Evolutionary conservation across 2,329 filamentous ascomycete species (phyloP), one percentile per base, ranked within the genome.

Genomic region (Pseudogymnoascus destructans): DNA sequence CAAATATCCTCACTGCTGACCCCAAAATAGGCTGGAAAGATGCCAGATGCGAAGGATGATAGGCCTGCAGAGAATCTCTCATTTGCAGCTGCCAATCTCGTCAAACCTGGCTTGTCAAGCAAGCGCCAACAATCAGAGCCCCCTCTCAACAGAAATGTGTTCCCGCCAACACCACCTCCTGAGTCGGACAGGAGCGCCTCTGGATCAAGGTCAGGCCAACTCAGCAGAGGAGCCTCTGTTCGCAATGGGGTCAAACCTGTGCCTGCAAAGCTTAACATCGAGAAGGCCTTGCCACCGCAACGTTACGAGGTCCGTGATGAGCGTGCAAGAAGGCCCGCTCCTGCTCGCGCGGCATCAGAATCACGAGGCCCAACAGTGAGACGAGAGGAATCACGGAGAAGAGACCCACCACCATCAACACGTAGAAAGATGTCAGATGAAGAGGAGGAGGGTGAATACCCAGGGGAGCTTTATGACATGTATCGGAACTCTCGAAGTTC

Each of bases 111-210:
- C 55, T 76, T 97, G 32, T 79, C 81, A 64, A 92, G 87, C 67
- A 82, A 87, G 63, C 81, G 87, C 67, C 89, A 95, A 66, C 89
- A 93, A 68, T 93, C 88, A 15, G 90, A 93, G 68, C 89, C 89
- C 7, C 88, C 89, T 0, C 75, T 83, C 63, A 82, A 81, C 68
- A 84, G 89, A 66, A 88, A 87, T 66, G 81, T 92, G 62, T 96
- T 97, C 74, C 93, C 93, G 15, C 93, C 93, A n/a, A 97, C 93
- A n/a, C 93, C 93, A 38, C 93, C 93, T 5, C 93, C 93, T 5
- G 93, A 98, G 75, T 81, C 81, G 62, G 90, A 96, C 64, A 86
- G 85, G 66, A 71, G 72, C 21, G 56, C 15, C 54, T 61, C 59
- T 13, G 59, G 23, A 58, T 62, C 64, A 23, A 21, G 58, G 59